phyloP scores from a whole-genome alignment of 2,329 filamentous ascomycete genomes.

The Sclerotinia trifoliorum region DNA sequence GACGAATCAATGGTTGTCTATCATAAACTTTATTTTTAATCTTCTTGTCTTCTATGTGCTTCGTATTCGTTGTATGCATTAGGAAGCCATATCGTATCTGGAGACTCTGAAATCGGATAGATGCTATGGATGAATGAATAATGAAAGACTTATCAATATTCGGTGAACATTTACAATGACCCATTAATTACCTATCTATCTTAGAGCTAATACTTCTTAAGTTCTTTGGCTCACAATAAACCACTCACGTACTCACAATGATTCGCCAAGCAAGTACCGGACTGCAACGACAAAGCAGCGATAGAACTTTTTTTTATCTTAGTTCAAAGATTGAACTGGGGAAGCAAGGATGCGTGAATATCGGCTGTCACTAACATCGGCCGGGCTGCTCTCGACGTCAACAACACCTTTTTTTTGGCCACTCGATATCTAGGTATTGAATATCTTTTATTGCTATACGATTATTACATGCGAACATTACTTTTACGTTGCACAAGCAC shows the following conservation, averaged over 20 bases:
- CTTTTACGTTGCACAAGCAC: constrained; percentile 10
- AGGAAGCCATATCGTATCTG: neutral
- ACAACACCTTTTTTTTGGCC: neutral
- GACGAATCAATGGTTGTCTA: neutral
- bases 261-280: neutral
- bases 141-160: neutral
- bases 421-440: neutral
- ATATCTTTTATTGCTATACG: neutral
- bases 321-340: neutral
- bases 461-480: neutral
- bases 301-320: neutral
- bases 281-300: constrained; percentile 1
- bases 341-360: constrained; percentile 13
- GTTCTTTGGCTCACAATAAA: too few relatives aligned
- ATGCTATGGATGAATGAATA: neutral
- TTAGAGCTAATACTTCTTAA: too few relatives aligned
- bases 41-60: neutral
- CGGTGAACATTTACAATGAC: too few relatives aligned
- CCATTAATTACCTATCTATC: too few relatives aligned
- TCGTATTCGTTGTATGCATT: neutral
- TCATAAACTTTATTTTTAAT: neutral
- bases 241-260: too few relatives aligned
- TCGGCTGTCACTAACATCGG: neutral
- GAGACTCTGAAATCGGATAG: neutral
- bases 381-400: constrained; percentile 1